Percentiles rank a stretch among this genome's conserved stretches.
These are phyloP conservation scores for Euphorbia celastroides DNA, from an alignment of 441 rosid species.

Conservation along the genomic window DNA sequence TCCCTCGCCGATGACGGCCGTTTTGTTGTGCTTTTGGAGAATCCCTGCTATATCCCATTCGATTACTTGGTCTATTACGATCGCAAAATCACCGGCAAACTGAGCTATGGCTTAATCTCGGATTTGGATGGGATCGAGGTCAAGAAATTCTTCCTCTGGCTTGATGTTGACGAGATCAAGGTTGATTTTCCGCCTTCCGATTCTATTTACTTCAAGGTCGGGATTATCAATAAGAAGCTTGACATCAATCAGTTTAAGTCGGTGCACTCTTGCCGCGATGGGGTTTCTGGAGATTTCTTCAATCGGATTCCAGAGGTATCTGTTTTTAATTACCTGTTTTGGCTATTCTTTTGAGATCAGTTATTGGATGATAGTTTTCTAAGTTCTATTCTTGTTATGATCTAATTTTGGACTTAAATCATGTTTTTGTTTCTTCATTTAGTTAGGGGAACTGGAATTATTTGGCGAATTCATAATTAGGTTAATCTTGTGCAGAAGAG, in stretches of 20 bases:
- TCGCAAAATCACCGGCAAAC: conserved; percentile 49
- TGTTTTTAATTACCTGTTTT: background rate
- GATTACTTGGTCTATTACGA: conserved; percentile 88
- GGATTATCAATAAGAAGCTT: conserved; percentile 80
- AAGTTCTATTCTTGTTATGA: background rate
- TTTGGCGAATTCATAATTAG: background rate
- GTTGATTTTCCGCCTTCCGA: conserved; percentile 85
- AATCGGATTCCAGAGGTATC: conserved; percentile 48
- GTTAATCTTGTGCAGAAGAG: background rate
- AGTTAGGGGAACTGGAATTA: background rate
- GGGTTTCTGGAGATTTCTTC: conserved; percentile 36
- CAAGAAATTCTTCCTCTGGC: conserved; percentile 63
- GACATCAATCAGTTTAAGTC: conserved; percentile 71
- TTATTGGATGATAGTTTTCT: background rate
- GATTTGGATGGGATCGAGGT: conserved; percentile 80
- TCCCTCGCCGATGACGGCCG: conserved; percentile 57
- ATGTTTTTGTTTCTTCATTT: background rate
- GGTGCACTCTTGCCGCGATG: conserved; percentile 73
- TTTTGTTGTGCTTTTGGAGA: conserved; percentile 44
- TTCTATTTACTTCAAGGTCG: conserved; percentile 84
- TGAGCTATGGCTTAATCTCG: conserved; percentile 66
- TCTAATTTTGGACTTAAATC: background rate
- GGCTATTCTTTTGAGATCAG: background rate
- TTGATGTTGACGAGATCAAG: conserved; percentile 73
- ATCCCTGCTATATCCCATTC: conserved; percentile 60